Percentiles rank a stretch among this genome's conserved stretches.
These are phyloP conservation scores for Beauveria sp. DNA, from an alignment of 2,329 filamentous ascomycete genomes.

Conservation along the genomic window DNA sequence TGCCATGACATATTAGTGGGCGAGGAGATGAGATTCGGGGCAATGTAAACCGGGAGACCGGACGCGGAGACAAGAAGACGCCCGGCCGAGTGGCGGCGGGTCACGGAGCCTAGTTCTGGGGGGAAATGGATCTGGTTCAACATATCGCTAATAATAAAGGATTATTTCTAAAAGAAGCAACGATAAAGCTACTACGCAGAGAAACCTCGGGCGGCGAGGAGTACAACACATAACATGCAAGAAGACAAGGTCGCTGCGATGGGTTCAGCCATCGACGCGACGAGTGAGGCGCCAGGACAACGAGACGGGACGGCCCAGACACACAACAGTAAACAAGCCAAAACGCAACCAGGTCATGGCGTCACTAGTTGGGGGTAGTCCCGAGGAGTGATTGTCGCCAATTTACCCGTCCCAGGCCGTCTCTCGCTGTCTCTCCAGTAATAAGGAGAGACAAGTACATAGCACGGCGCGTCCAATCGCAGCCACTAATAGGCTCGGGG, in stretches of 20 bases:
- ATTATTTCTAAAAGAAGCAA: too few relatives aligned
- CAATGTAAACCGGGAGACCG: not conserved
- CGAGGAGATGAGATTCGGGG: not conserved
- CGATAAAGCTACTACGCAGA: too few relatives aligned
- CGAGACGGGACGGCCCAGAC: not conserved
- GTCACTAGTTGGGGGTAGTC: not conserved
- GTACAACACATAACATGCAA: too few relatives aligned
- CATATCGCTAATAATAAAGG: not conserved
- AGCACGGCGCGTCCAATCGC: too few relatives aligned
- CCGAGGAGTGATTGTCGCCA: too few relatives aligned
- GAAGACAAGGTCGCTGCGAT: not conserved
- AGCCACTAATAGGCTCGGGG: too few relatives aligned
- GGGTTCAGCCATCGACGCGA: not conserved
- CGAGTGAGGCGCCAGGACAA: not conserved
- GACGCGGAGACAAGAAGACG: not conserved
- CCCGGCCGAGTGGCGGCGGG: constrained; percentile 3
- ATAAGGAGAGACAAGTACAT: too few relatives aligned
- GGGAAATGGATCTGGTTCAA: not conserved
- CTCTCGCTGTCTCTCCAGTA: too few relatives aligned
- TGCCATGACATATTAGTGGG: not conserved
- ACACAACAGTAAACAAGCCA: not conserved
- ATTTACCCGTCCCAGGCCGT: too few relatives aligned
- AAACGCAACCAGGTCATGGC: not conserved
- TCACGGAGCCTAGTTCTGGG: not conserved
- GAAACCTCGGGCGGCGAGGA: too few relatives aligned